A percentile compares a stretch with the other conserved stretches of the same genome.
phyloP scores from a whole-genome alignment of 139 green algal species.

The Tetradesmus obliquus region DNA sequence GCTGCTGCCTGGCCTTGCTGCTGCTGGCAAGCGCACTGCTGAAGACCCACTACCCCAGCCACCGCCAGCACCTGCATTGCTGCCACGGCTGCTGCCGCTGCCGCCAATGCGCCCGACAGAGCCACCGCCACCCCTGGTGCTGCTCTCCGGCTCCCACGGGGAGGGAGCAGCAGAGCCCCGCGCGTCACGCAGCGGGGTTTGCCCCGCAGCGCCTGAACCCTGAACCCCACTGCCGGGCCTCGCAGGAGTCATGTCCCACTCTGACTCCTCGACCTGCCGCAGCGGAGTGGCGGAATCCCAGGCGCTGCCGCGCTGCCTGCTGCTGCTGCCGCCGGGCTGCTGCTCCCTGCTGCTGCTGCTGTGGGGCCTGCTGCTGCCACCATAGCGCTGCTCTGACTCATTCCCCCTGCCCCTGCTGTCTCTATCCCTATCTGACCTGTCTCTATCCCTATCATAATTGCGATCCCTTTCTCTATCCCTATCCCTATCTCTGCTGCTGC shows the following conservation, averaged over 20 bases:
- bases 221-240: constrained; percentile 8
- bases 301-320: constrained; percentile 17
- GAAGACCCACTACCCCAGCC: constrained; percentile 13
- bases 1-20: constrained; percentile 50
- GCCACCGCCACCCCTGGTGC: neutral
- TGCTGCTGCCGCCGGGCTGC: neutral
- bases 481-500: constrained; percentile 7
- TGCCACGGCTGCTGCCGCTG: constrained; percentile 26
- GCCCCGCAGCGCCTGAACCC: neutral
- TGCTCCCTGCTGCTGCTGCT: constrained; percentile 49
- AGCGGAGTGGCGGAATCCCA: constrained; percentile 54
- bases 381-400: neutral
- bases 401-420: neutral
- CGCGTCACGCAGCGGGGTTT: neutral
- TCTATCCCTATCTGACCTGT: constrained; percentile 10
- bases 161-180: constrained; percentile 13
- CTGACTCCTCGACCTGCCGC: constrained; percentile 46
- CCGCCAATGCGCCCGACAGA: neutral
- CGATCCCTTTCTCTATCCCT: constrained; percentile 15
- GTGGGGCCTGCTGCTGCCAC: constrained; percentile 33
- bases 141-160: constrained; percentile 27
- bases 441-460: neutral
- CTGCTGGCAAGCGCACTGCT: constrained; percentile 57
- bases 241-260: constrained; percentile 75
- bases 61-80: neutral